Evolutionary conservation across 257 asterid genomes (phyloP), one percentile per base, ranked within the genome.

Genomic region (Mentha longifolia): DNA sequence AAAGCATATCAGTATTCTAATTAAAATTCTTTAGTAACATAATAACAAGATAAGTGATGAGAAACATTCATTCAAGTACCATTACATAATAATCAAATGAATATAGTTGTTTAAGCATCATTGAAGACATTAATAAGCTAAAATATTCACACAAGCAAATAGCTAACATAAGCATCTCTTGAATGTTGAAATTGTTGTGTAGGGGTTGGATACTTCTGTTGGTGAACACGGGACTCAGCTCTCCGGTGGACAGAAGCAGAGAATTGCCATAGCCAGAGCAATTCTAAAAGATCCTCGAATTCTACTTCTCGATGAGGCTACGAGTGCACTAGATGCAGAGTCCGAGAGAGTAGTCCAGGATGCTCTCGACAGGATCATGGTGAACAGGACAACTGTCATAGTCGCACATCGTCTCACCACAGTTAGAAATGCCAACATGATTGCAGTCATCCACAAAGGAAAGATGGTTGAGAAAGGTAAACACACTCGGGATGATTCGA

Each of bases 201-300:
- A 91, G 95, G 97, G 96, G 5, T 70, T 91, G 31, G 95, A 91
- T 58, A 85, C 95, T 25, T 81, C 67, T 83, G 97, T 91, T 58
- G 96, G 97, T 31, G 97, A 91, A 51, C 97, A 91, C 47, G 97
- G 97, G 16, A 85, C 97, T 65, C 97, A 88, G 82, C 96, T 91
- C 57, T 91, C 97, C 10, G 97, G 97, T 16, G 97, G 97, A 42
- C 97, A 91, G 77, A 91, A 91, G 83, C 97, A 91, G 69, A 85
- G 97, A 74, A 79, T 91, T 6, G 97, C 96, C 33, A 91, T 91
- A 68, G 95, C 97, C 52, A 79, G 97, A 72, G 97, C 97, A 45
- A 88, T 91, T 56, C 67, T 88, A 7, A 91, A 91, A 74, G 87
- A 91, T 33, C 97, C 97, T 3, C 74, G 95, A 59, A 88, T 91